phyloP scores from a whole-genome alignment of 345 rosid genomes.

The Carallia brachiata region DNA sequence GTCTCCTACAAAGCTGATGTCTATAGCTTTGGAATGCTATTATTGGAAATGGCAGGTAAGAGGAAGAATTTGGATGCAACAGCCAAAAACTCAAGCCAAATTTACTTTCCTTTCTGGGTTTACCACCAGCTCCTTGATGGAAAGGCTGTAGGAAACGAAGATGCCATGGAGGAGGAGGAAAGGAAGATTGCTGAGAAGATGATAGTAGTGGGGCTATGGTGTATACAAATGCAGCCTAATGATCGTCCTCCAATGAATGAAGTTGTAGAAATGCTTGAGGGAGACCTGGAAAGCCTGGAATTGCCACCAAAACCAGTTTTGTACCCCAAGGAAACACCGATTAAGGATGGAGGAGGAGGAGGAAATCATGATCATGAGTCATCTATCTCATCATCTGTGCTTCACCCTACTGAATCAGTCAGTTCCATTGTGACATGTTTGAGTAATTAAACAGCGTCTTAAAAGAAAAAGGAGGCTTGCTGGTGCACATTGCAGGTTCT shows the following conservation, averaged over 20 bases:
- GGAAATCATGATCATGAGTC: too few species aligned
- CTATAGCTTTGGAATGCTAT: slow-evolving; percentile 1
- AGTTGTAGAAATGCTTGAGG: background rate
- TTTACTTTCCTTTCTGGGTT: background rate
- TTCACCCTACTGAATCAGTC: too few species aligned
- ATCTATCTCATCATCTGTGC: too few species aligned
- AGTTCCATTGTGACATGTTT: too few species aligned
- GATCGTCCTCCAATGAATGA: background rate
- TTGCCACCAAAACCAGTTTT: too few species aligned
- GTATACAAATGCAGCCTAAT: slow-evolving; percentile 1
- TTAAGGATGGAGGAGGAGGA: too few species aligned
- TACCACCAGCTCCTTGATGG: background rate
- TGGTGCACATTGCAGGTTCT: too few species aligned
- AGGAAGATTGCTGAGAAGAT: background rate
- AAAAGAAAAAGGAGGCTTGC: too few species aligned
- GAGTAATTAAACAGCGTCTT: too few species aligned
- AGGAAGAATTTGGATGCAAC: background rate
- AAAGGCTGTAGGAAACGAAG: background rate
- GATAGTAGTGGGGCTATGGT: slow-evolving; percentile 2
- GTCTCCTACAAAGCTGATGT: slow-evolving; percentile 4
- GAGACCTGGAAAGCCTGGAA: too few species aligned
- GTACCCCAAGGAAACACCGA: too few species aligned
- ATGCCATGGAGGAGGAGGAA: background rate
- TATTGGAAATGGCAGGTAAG: background rate
- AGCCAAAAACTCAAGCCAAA: background rate